These are phyloP conservation scores for Senna siamea DNA, from an alignment of 306 rosid genomes.

Conservation along the genomic window DNA sequence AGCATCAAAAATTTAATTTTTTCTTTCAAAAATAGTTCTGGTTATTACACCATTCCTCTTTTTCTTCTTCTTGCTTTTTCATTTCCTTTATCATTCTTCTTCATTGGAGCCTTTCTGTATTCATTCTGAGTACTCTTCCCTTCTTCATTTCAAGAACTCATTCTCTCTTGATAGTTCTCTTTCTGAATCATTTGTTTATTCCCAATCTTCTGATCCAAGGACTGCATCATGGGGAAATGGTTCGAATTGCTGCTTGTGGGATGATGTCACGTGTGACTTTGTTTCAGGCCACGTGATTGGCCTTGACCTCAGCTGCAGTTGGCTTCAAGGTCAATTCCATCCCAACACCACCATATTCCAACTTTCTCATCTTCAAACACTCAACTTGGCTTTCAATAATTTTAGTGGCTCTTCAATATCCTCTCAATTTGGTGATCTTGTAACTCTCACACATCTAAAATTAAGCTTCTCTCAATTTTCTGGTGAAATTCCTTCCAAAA, in stretches of 20 bases:
- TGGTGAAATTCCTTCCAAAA: constrained; percentile 38
- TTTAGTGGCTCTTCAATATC: constrained; percentile 16
- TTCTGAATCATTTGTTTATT: background rate
- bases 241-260: constrained; percentile 33
- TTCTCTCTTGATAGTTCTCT: background rate
- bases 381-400: constrained; percentile 33
- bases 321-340: constrained; percentile 21
- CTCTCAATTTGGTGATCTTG: constrained; percentile 22
- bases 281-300: constrained; percentile 16
- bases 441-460: constrained; percentile 22
- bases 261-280: constrained; percentile 19
- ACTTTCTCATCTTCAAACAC: constrained; percentile 19
- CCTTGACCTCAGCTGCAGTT: constrained; percentile 23
- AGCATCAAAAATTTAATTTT: no score
- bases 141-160: background rate
- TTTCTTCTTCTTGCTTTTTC: background rate
- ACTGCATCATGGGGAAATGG: constrained; percentile 24
- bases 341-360: constrained; percentile 28
- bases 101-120: background rate
- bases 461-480: background rate
- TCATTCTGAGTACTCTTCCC: background rate
- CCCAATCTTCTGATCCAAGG: background rate
- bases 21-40: no score
- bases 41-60: no score
- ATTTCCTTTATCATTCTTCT: background rate